Percentiles rank a stretch among this genome's conserved stretches.
These are phyloP conservation scores for Xylariaceae sp. DNA, from an alignment of 2,329 filamentous ascomycete genomes.

Conservation along the genomic window DNA sequence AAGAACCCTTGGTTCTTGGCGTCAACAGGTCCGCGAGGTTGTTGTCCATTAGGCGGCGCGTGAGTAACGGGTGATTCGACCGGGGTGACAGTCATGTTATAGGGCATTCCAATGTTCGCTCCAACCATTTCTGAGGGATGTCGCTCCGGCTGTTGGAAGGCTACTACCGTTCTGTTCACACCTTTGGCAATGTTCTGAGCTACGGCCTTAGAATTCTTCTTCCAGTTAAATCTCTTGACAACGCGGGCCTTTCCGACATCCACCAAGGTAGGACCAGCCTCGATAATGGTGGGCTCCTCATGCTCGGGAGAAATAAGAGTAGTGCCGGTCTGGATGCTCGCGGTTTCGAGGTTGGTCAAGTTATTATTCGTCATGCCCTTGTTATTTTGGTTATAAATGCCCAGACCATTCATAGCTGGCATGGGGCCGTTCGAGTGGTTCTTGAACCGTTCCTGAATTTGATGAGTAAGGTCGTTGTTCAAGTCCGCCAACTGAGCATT, in stretches of 20 bases:
- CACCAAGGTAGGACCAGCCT: slow-evolving; percentile 82
- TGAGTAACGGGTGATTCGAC: slow-evolving; percentile 43
- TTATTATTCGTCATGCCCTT: slow-evolving; percentile 48
- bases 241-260: slow-evolving; percentile 91
- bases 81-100: slow-evolving; percentile 61
- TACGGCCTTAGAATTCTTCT: slow-evolving; percentile 90
- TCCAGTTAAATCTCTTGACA: slow-evolving; percentile 99
- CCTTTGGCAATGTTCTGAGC: slow-evolving; percentile 93
- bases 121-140: slow-evolving; percentile 50
- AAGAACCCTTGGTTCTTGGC: slow-evolving; percentile 62
- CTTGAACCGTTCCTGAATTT: slow-evolving; percentile 91
- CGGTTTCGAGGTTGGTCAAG: slow-evolving; percentile 48
- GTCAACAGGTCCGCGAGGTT: slow-evolving; percentile 30
- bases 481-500: slow-evolving; percentile 91
- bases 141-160: slow-evolving; percentile 57
- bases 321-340: slow-evolving; percentile 53
- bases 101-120: slow-evolving; percentile 66
- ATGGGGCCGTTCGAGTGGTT: slow-evolving; percentile 56
- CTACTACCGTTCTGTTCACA: slow-evolving; percentile 85
- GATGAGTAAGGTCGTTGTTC: slow-evolving; percentile 92
- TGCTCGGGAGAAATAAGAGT: slow-evolving; percentile 59
- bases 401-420: slow-evolving; percentile 51
- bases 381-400: slow-evolving; percentile 54
- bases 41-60: slow-evolving; percentile 30
- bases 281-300: slow-evolving; percentile 64